Base-by-base conservation (phyloP, 2,329 filamentous ascomycete species). In the Calonectria multiphialidica region DNA sequence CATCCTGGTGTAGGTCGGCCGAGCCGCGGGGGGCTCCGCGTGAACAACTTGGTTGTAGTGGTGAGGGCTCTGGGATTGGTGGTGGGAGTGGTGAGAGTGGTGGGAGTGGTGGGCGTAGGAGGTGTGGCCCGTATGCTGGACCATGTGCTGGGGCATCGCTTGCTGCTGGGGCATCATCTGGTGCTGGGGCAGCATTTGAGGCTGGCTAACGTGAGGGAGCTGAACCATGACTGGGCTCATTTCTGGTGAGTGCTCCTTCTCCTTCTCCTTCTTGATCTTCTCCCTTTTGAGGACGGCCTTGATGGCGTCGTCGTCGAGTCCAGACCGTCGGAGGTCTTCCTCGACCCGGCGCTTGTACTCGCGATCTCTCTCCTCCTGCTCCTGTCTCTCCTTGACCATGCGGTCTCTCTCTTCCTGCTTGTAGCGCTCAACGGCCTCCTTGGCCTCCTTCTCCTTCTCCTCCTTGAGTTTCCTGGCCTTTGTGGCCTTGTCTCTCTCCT, bases 1-100 rank as follows among this genome's bases (percentile, higher is more conserved):
- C 90, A 93, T 92, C 74, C 91, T 87, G 16, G 91, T 93, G 77
- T 92, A 92, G 0, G 90, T 92, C 0, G 90, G 88, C 5, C 88
- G 85, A 18, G 77, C 49, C 5, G 25, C 28, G 28, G 28, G 49
- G 3, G 66, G 40, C 21, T 44, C 37, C 25, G 33, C 21, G 13
- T 53, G 69, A 45, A 57, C 65, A 25, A 57, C 18, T 35, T 57
- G 30, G 42, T 45, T 45, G 42, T 45, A 45, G 10, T 57, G 53
- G 13, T 57, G 53, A 15, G 12, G 7, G n/a, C 8, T 8, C 10
- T 40, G 30, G 23, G 23, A 13, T 9, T n/a, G 5, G 12, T 57
- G 62, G n/a, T 40, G 30, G 23, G 23, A 13, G 15, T n/a, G 5
- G 12, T 57, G 62, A 12, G 40, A 9, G 45, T 62, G 44, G 16